phyloP scores from a whole-genome alignment of 164 flowering plant genomes.

The Umbellularia californica region DNA sequence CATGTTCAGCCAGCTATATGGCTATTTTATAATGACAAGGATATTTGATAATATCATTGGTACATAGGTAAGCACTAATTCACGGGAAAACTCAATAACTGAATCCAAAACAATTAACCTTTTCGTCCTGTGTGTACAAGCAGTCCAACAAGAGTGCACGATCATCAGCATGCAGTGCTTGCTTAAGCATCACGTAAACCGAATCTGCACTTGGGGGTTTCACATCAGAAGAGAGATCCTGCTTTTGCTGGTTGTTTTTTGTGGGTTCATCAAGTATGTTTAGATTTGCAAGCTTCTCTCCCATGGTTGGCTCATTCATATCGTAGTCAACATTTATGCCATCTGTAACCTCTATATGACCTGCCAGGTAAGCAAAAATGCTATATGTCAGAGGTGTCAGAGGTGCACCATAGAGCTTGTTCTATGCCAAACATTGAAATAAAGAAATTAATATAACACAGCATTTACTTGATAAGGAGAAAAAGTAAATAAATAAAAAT shows the following conservation, averaged over 20 bases:
- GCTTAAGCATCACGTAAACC: conserved; percentile 76
- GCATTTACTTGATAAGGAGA: background rate
- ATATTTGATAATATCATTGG: background rate
- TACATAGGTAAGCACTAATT: background rate
- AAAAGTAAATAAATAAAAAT: background rate
- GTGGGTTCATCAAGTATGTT: conserved; percentile 29
- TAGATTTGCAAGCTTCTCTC: conserved; percentile 70
- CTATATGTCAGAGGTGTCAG: background rate
- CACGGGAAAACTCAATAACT: background rate
- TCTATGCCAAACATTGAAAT: background rate
- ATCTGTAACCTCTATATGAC: conserved; percentile 26
- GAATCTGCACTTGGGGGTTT: conserved; percentile 94
- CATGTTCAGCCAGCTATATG: background rate
- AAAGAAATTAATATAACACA: background rate
- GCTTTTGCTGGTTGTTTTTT: conserved; percentile 15
- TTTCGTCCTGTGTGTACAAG: conserved; percentile 71
- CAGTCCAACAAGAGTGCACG: conserved; percentile 70
- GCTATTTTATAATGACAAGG: too few relatives aligned
- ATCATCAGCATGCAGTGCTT: conserved; percentile 90
- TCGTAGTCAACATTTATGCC: conserved; percentile 33
- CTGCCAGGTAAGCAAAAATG: conserved; percentile 15
- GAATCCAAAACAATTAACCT: conserved; percentile 36
- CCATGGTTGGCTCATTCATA: conserved; percentile 79
- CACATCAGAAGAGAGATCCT: conserved; percentile 21
- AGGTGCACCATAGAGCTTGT: background rate